A percentile compares a stretch with the other conserved stretches of the same genome.
Evolutionary conservation across 345 rosid genomes (phyloP).

Genomic region (Aquilaria sinensis): DNA sequence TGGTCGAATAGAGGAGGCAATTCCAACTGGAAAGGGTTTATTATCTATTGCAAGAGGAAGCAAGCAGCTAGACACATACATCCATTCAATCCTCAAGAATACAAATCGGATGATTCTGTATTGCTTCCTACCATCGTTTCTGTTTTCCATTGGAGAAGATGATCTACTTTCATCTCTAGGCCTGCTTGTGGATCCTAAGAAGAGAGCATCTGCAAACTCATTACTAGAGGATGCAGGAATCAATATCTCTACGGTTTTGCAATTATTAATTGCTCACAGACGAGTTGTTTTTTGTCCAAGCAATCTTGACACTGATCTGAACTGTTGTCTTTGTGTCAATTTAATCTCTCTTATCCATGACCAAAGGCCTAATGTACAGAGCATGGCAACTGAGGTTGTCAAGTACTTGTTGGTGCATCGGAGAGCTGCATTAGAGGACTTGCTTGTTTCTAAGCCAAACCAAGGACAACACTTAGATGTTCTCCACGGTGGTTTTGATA

Average conservation of each 20-base stretch:
- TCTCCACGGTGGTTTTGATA: slow-evolving; percentile 86
- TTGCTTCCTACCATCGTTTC: slow-evolving; percentile 85
- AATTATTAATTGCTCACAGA: slow-evolving; percentile 77
- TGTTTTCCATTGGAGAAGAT: slow-evolving; percentile 74
- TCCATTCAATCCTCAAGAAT: slow-evolving; percentile 79
- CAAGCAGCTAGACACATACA: slow-evolving; percentile 75
- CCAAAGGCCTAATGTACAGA: slow-evolving; percentile 65
- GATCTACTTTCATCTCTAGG: slow-evolving; percentile 68
- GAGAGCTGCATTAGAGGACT: slow-evolving; percentile 75
- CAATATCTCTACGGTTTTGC: slow-evolving; percentile 70
- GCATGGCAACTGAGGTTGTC: slow-evolving; percentile 65
- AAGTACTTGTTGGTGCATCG: slow-evolving; percentile 79
- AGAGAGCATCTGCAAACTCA: slow-evolving; percentile 36
- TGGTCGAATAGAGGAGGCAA: slow-evolving; percentile 79
- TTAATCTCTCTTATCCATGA: slow-evolving; percentile 70
- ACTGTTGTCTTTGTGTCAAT: slow-evolving; percentile 84
- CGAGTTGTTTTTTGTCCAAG: slow-evolving; percentile 81
- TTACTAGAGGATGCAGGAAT: slow-evolving; percentile 59
- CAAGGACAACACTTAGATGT: slow-evolving; percentile 72
- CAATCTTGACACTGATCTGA: slow-evolving; percentile 80
- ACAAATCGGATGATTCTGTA: slow-evolving; percentile 74
- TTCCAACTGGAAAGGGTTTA: slow-evolving; percentile 79
- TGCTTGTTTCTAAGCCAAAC: slow-evolving; percentile 73
- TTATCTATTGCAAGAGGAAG: slow-evolving; percentile 70
- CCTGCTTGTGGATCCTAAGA: slow-evolving; percentile 59